Base-by-base conservation (phyloP, 1,284 basidiomycete genomes). In the Leucoagaricus sp. region DNA sequence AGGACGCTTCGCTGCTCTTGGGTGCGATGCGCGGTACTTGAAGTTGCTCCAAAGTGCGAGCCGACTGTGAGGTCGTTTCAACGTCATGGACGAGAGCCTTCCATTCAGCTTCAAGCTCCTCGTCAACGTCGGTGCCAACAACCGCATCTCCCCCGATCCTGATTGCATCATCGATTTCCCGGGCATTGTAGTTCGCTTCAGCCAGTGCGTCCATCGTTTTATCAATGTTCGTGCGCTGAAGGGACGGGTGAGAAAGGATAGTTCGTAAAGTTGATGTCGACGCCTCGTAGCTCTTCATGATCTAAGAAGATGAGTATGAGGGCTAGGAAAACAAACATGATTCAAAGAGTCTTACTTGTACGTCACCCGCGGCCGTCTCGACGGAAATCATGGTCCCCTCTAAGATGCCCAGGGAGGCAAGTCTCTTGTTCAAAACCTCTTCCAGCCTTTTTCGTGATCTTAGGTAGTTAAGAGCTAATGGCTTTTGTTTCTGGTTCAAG, bases 181-280 rank as follows among this genome's bases (percentile, higher is more conserved):
- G 78, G 51, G 93, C 91, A 65, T 93, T 87, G 0, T 86, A 85
- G 59, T 93, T 86, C 1, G 88, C 89, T 57, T 92, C 89, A 0
- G 91, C 86, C 64, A 98, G 80, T 2, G 86, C 87, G 31, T 95
- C 91, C 82, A 97, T 88, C 1, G 93, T 96, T 61, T 83, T 78
- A 48, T 96, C 92, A 50, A 98, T 85, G 48, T 82, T 82, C 17
- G 89, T 89, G 5, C 84, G 81, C 60, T 89, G 85, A 12, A 98
- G 77, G 0, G 86, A 86, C 0, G 94, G 93, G 63, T 96, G 86
- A 1, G 86, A 75, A 2, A 98, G 84, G 40, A 98, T 84, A 0
- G 81, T 71, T 10, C 83, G 82, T 8, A 98, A 79, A 0, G 94
- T 93, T 1, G 81, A 71, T 0, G 91, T 87, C 1, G 93, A 94